Evolutionary conservation across 2,329 filamentous ascomycete genomes (phyloP), one percentile per base, ranked within the genome.

Genomic region (Coniella vitis): DNA sequence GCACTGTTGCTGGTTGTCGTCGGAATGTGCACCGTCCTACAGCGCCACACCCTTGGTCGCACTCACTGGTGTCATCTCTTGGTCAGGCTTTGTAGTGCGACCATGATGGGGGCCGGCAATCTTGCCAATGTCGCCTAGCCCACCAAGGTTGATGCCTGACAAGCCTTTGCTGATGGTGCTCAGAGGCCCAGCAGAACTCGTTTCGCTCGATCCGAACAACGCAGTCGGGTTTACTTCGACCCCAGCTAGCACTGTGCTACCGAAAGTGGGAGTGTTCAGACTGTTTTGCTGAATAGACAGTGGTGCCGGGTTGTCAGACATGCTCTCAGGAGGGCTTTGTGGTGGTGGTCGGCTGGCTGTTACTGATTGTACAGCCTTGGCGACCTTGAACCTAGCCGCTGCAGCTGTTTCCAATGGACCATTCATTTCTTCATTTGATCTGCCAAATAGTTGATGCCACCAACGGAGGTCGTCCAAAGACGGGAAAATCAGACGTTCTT

Each of bases 371-470:
- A 64, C 66, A 25, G 51, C 47, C 3, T 58, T 57, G 1, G 63
- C 62, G 2, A 60, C 57, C 34, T 59, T 60, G 43, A 61, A 70
- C 49, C 75, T 75, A 7, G 74, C 74, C 3, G 74, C 72, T 14
- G 75, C 74, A 3, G 74, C 75, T 7, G 72, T 69, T 57, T 80
- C 74, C 10, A 81, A 67, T 32, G 76, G 71, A 0, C 79, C 81
- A 59, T 98, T 98, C 91, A 98, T 97, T 63, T 98, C 93, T 47
- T 85, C 81, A 57, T 96, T 88, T 3, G 83, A 83, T 29, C 90
- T 80, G 40, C 89, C 88, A 66, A 96, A 98, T 1, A 85, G 70
- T 60, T 93, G 87, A 56, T 84, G 77, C 93, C 93, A 98, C 93
- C 93, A 98, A 52, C 89, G 79, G n/a, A 93, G 79, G 54, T 94